These are phyloP conservation scores for Heliamphora exappendiculata DNA, from an alignment of 148 eudicot species.

Conservation along the genomic window DNA sequence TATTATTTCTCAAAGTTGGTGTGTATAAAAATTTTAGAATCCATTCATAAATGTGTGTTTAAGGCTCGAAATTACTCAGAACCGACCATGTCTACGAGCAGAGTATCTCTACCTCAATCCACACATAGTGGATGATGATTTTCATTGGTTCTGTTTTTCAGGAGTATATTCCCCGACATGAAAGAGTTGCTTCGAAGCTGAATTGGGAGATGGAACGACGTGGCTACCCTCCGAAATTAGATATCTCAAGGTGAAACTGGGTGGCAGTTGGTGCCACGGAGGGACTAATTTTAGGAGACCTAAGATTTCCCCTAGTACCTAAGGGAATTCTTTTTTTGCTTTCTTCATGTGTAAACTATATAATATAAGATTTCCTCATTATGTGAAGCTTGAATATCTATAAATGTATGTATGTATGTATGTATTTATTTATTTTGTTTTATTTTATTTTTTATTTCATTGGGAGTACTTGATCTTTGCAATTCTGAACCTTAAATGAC, in stretches of 20 bases:
- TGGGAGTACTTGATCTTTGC: not conserved
- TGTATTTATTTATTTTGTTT: not conserved
- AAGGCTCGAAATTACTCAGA: too few species aligned
- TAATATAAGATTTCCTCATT: not conserved
- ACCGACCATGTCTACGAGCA: too few species aligned
- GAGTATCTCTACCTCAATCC: too few species aligned
- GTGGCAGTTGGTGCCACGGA: not conserved
- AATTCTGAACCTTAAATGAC: not conserved
- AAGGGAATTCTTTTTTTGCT: constrained; percentile 25
- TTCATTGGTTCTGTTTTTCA: not conserved
- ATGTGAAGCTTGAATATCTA: constrained; percentile 22
- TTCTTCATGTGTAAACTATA: constrained; percentile 21
- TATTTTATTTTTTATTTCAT: not conserved
- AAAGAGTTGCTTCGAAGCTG: constrained; percentile 34
- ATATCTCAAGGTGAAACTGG: constrained; percentile 21
- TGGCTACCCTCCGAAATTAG: constrained; percentile 24
- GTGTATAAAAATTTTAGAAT: too few species aligned
- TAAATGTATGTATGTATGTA: too few species aligned
- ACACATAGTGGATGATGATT: too few species aligned
- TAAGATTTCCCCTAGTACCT: not conserved
- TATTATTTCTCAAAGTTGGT: too few species aligned
- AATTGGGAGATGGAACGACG: constrained; percentile 48
- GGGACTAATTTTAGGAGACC: constrained; percentile 6
- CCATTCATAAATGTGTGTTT: too few species aligned
- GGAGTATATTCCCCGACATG: constrained; percentile 48